Conservation (phyloP, 495 filamentous ascomycete genomes). For the Aspergillus baeticus region DNA sequence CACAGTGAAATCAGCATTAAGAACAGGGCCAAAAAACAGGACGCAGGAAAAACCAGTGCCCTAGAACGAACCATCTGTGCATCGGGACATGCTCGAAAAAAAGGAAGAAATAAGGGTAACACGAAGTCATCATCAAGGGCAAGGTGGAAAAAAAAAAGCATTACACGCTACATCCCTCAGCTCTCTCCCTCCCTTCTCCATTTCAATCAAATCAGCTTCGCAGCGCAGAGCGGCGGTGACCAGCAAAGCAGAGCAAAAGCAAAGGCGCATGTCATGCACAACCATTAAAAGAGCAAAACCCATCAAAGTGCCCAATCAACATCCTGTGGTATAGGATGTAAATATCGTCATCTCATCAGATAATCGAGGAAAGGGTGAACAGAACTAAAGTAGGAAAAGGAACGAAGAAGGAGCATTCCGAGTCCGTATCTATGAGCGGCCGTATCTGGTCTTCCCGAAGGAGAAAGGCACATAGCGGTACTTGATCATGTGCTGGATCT, state of each 20-base stretch:
- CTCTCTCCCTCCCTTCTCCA: background rate
- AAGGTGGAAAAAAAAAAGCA: slow-evolving; percentile 7
- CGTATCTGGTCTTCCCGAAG: slow-evolving; percentile 85
- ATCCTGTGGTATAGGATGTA: background rate
- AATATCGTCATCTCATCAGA: slow-evolving; percentile 7
- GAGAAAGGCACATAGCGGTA: slow-evolving; percentile 98
- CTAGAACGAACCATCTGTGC: slow-evolving; percentile 18
- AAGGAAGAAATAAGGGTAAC: background rate
- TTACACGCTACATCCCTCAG: slow-evolving; percentile 18
- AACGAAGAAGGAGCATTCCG: background rate
- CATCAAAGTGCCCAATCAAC: background rate
- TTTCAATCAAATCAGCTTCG: background rate
- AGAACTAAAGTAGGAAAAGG: background rate
- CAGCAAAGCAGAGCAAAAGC: too few relatives aligned
- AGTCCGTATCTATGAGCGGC: slow-evolving; percentile 32
- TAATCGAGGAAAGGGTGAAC: background rate
- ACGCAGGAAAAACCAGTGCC: background rate
- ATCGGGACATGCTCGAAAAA: slow-evolving; percentile 4
- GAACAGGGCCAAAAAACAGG: background rate
- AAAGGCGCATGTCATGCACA: background rate
- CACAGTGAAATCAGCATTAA: slow-evolving; percentile 9
- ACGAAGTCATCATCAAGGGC: slow-evolving; percentile 18
- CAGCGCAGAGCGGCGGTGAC: background rate
- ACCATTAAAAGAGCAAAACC: background rate
- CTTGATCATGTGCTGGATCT: slow-evolving; percentile 99